Conservation (phyloP, 495 filamentous ascomycete species). For the Eremomyces bilateralis region DNA sequence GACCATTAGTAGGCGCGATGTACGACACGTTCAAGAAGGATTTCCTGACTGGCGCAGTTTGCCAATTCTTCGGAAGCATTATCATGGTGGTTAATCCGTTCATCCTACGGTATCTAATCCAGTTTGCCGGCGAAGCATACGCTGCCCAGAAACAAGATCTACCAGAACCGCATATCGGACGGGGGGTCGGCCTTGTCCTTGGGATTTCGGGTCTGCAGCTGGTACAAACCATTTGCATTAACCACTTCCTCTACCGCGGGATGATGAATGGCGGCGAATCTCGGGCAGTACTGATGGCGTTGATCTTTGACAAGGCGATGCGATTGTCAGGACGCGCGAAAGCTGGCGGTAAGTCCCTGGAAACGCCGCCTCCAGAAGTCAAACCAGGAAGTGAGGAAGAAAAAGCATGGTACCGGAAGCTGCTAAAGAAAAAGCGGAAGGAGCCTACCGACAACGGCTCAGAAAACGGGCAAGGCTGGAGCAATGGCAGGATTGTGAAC, state of each 20-base stretch:
- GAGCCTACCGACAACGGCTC: slow-evolving; percentile 18
- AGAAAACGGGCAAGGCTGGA: slow-evolving; percentile 62
- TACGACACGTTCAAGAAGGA: slow-evolving; percentile 75
- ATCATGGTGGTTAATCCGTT: slow-evolving; percentile 51
- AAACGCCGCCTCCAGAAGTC: slow-evolving; percentile 13
- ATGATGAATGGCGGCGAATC: slow-evolving; percentile 22
- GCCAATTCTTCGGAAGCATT: slow-evolving; percentile 47
- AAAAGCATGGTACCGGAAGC: slow-evolving; percentile 23
- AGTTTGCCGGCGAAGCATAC: slow-evolving; percentile 42
- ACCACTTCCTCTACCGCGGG: slow-evolving; percentile 24
- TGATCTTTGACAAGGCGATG: slow-evolving; percentile 28
- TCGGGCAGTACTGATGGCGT: slow-evolving; percentile 20
- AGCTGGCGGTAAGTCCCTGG: slow-evolving; percentile 18
- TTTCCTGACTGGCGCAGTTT: slow-evolving; percentile 64
- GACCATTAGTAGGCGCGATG: slow-evolving; percentile 57
- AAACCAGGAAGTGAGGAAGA: slow-evolving; percentile 22
- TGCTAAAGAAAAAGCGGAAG: slow-evolving; percentile 22
- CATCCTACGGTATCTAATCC: slow-evolving; percentile 20
- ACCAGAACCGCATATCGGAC: slow-evolving; percentile 15
- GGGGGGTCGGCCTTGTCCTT: slow-evolving; percentile 20
- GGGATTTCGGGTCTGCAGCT: slow-evolving; percentile 21
- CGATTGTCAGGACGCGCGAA: slow-evolving; percentile 19
- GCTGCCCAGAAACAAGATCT: slow-evolving; percentile 17
- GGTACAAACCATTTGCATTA: slow-evolving; percentile 18
- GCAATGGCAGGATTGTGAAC: slow-evolving; percentile 73